Base-by-base conservation (phyloP, 345 rosid genomes). In the Corymbia maculata region DNA sequence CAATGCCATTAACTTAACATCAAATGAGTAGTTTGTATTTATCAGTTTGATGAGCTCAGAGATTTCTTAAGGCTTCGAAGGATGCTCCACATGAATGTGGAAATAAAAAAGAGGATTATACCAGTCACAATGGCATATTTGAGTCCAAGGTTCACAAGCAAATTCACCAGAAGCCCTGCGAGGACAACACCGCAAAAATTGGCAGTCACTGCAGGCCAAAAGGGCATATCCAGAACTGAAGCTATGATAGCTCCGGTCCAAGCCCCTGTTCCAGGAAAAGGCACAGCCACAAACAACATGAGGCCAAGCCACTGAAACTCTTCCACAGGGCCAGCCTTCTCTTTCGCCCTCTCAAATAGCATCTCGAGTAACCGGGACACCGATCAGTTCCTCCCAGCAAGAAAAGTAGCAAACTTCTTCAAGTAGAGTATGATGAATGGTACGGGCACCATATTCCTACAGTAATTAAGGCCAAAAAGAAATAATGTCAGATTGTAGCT, bases 221-320 rank as follows among this genome's bases (percentile, higher is more conserved):
- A 97, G 15, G 98, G 98, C 98, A 97, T 96, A 91, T 94, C 96
- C 85, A 97, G 99, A 89, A 96, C 89, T 4, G 98, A 94, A 87
- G 98, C 98, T 87, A 96, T 93, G 87, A 94, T 93, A 88, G 98
- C 99, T 85, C 99, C 98, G 4, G 98, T 97, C 99, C 99, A 96
- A 47, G 97, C 97, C 88, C 99, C 99, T 2, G 99, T 96, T 87
- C 99, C 99, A 88, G 98, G 99, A 89, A 97, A 97, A 50, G 98
- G 99, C 89, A 97, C 99, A 50, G 99, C 97, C 90, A 97, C 98
- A 85, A 97, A 96, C 51, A 96, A 99, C 99, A 96, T 97, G 70
- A 97, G 92, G 3, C 99, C 99, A 49, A 97, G 93, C 98, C 99
- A 96, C 80, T 94, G 97, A 88, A 96, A 96, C 93, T 97, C 99